These are phyloP conservation scores for Colletotrichum sp. DNA, from an alignment of 2,329 filamentous ascomycete species.

Conservation along the genomic window DNA sequence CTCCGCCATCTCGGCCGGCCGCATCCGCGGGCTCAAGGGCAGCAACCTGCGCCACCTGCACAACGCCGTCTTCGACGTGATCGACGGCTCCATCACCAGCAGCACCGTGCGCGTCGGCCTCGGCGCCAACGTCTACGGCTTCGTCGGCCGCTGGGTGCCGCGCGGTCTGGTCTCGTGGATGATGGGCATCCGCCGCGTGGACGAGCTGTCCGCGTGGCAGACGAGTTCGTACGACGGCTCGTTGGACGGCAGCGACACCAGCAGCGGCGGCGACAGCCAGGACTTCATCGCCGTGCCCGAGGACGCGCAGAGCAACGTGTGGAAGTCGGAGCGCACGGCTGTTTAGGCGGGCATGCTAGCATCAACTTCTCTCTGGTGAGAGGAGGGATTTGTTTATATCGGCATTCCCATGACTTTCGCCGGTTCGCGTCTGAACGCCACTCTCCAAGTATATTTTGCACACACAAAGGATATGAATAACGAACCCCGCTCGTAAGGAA, in stretches of 20 bases:
- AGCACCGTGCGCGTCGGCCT: constrained; percentile 80
- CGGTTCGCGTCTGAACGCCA: neutral
- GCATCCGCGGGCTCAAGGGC: constrained; percentile 66
- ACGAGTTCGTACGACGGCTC: constrained; percentile 42
- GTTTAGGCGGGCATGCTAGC: neutral
- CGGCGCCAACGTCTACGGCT: constrained; percentile 82
- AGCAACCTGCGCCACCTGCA: constrained; percentile 81
- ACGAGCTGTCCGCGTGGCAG: constrained; percentile 62
- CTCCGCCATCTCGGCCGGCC: constrained; percentile 61
- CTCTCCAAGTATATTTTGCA: neutral
- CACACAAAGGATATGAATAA: constrained; percentile 4
- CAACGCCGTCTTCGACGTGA: constrained; percentile 87
- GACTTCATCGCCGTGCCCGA: constrained; percentile 60
- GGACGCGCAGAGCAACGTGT: constrained; percentile 46
- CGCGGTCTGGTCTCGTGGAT: constrained; percentile 86
- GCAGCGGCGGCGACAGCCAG: constrained; percentile 40
- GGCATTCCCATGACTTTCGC: neutral
- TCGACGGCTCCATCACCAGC: constrained; percentile 68
- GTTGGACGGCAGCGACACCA: constrained; percentile 34
- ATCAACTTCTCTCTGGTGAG: neutral
- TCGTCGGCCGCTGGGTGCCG: constrained; percentile 84
- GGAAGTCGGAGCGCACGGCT: constrained; percentile 34
- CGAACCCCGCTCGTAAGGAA: constrained; percentile 5
- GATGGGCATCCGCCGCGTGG: constrained; percentile 77
- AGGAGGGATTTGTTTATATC: neutral